Conservation (phyloP, 495 filamentous ascomycete species). For the Elaphomyces granulatus region DNA sequence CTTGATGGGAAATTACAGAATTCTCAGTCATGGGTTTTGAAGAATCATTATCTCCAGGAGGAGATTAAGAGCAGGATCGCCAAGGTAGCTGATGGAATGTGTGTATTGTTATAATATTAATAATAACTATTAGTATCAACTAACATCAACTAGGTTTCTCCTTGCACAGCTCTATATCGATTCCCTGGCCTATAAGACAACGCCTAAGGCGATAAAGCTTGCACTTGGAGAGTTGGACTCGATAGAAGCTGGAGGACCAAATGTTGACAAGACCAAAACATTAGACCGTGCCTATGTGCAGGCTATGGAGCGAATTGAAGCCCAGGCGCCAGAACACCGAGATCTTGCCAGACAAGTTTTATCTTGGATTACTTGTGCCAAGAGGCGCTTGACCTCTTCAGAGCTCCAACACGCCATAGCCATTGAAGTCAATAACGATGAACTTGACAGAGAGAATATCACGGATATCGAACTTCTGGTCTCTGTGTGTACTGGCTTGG, state of each 20-base stretch:
- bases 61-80: constrained; percentile 11
- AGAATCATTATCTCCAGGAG: constrained; percentile 9
- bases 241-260: too few relatives aligned
- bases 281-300: constrained; percentile 19
- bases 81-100: constrained; percentile 15
- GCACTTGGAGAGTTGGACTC: constrained; percentile 16
- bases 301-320: constrained; percentile 25
- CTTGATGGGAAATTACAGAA: constrained; percentile 16
- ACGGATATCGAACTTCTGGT: constrained; percentile 12
- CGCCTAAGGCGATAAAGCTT: constrained; percentile 13
- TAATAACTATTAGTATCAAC: too few relatives aligned
- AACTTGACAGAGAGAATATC: constrained; percentile 15
- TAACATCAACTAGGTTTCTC: constrained; percentile 28
- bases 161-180: too few relatives aligned
- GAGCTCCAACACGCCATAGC: constrained; percentile 26
- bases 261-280: too few relatives aligned
- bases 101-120: too few relatives aligned
- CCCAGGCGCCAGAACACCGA: constrained; percentile 13
- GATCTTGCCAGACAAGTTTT: constrained; percentile 16
- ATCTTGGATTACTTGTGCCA: too few relatives aligned
- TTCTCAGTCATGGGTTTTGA: constrained; percentile 11
- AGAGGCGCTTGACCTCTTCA: constrained; percentile 3
- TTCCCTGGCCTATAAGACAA: constrained; percentile 21
- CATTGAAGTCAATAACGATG: constrained; percentile 7
- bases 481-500: constrained; percentile 22